Base-by-base conservation (phyloP, 257 asterid species). In the Solanum chiquidenum region DNA sequence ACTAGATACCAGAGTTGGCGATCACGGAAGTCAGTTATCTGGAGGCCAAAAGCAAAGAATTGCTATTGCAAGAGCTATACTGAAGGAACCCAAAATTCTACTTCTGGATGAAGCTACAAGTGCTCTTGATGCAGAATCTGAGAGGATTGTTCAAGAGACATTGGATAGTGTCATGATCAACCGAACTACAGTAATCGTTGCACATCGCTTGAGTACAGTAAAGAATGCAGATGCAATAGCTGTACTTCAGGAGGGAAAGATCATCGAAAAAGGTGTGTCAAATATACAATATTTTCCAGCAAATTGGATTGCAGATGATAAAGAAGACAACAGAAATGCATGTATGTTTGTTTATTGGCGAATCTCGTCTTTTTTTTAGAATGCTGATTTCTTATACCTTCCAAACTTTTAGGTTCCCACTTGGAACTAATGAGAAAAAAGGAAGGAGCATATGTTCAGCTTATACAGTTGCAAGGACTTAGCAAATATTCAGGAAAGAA, bases 21-120 rank as follows among this genome's bases (percentile, higher is more conserved):
- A 58, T 86, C 90, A 92, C 31, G 96, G 94, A 80, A 91, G 49
- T 40, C 96, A 91, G 86, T 92, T 93, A 2, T 93, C 96, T 0
- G 96, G 96, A 1, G 96, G 96, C 52, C 94, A 93, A 42, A 93
- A 91, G 55, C 95, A 93, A 87, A 90, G 94, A 88, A 91, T 93
- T 64, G 95, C 95, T 40, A 29, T 92, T 88, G 95, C 94, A 4
- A 86, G 95, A 87, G 95, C 95, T 2, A 91, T 93, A 72, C 82
- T 93, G 0, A 93, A 90, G 90, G 92, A 92, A 55, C 95, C 93
- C 0, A 88, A 89, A 83, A 89, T 93, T 73, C 87, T 92, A 20
- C 95, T 93, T 66, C 91, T 93, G 0, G 96, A 64, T 64, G 96
- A 93, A 89, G 96, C 96, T 12, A 93, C 96, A 9, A 92, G 96